Evolutionary conservation across 2,329 filamentous ascomycete genomes (phyloP), one percentile per base, ranked within the genome.

Genomic region (Thielaviopsis punctulata): DNA sequence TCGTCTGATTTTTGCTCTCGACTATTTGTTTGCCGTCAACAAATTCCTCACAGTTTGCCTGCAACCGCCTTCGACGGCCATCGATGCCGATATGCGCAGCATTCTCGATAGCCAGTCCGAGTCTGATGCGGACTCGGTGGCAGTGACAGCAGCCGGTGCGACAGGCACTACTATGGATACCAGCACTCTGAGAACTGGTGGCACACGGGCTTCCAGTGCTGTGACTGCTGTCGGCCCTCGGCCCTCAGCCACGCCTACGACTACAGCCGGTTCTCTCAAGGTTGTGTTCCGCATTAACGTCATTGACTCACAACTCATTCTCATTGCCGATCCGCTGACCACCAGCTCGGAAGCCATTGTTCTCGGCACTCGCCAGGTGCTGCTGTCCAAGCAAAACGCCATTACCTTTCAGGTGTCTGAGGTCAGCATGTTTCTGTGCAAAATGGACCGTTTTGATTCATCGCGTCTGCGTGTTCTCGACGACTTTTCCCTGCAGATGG

Each of bases 381-480:
- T 96, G 1, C 74, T 96, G 10, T 94, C 90, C 1, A 85, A 94
- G 60, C 93, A 98, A 64, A 87, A 96, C 68, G 86, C 90, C 8
- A 76, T 93, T 59, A 95, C 92, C 1, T 76, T 99, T 62, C 90
- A 98, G 62, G 80, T 98, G 2, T 89, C 87, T 7, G 82, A 96
- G 62, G 78, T 96, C 51, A 92, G 92, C 59, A 98, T 99, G 92
- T 99, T 95, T 64, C 67, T 98, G 27, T 98, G 93, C 63, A 84
- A 92, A 12, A 98, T 99, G 92, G 93, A 99, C 65, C 86, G 82
- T 57, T 96, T 96, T 59, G 90, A 98, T 59, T 88, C 85, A 3
- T 89, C 83, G 41, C 80, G 87, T 36, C 73, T 98, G 46, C 81
- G 92, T 18, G 95, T 99, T 56, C 77, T 99, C 27, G 93, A 99